These are phyloP conservation scores for Penicillium silybi DNA, from an alignment of 495 filamentous ascomycete species.

Conservation along the genomic window DNA sequence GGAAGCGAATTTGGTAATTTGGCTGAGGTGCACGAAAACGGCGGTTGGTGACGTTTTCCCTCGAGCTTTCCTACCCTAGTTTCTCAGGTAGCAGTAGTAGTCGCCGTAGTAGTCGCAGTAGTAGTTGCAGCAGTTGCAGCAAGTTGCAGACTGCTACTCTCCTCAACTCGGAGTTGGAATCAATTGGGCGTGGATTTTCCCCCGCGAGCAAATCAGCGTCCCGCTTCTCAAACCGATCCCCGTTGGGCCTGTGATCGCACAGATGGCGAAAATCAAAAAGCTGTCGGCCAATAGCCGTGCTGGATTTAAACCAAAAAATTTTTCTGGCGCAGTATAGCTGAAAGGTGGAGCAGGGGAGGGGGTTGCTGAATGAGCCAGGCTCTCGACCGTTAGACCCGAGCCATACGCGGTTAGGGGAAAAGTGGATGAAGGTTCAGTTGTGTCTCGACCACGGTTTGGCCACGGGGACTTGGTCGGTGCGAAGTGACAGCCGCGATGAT, in stretches of 20 bases:
- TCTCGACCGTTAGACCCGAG: constrained; percentile 12
- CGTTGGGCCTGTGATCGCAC: background rate
- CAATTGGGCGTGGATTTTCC: constrained; percentile 20
- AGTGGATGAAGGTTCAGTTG: constrained; percentile 18
- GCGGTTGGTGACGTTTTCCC: background rate
- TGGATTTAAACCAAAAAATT: background rate
- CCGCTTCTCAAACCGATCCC: background rate
- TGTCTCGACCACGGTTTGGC: constrained; percentile 34
- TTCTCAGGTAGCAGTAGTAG: too few relatives aligned
- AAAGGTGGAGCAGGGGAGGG: constrained; percentile 8
- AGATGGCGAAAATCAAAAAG: constrained; percentile 6
- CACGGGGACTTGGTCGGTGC: constrained; percentile 25
- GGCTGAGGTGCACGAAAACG: background rate
- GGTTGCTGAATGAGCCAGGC: background rate
- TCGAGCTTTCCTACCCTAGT: background rate
- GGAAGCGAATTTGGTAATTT: constrained; percentile 6
- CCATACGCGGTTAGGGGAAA: constrained; percentile 13
- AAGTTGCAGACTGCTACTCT: too few relatives aligned
- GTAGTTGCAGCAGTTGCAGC: background rate
- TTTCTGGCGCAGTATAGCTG: constrained; percentile 7
- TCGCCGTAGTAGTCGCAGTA: background rate
- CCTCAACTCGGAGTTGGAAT: background rate
- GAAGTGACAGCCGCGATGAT: constrained; percentile 27
- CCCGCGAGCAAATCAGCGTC: constrained; percentile 18
- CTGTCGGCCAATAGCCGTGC: background rate